Evolutionary conservation across 495 filamentous ascomycete genomes (phyloP).

Genomic region (Umbilicaria muhlenbergii): DNA sequence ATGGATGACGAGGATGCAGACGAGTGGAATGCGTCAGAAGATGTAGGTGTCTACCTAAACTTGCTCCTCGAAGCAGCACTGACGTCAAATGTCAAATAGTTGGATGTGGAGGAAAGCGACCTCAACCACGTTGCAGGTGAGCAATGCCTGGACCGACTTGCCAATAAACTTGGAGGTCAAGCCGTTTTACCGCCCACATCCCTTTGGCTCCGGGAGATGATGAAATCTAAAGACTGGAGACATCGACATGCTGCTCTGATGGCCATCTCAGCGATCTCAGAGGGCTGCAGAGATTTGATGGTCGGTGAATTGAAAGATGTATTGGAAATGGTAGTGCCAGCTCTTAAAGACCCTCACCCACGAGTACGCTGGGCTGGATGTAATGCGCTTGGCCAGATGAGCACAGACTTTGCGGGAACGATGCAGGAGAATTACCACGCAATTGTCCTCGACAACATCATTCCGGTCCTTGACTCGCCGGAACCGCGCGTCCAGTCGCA

Average conservation of each 20-base stretch:
- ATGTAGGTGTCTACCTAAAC: conserved; percentile 38
- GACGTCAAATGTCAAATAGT: conserved; percentile 24
- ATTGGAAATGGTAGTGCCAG: conserved; percentile 80
- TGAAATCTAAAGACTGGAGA: conserved; percentile 86
- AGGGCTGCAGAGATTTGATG: conserved; percentile 95
- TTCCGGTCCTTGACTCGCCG: conserved; percentile 76
- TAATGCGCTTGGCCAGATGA: conserved; percentile 99
- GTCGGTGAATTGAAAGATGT: conserved; percentile 86
- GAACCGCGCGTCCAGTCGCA: conserved; percentile 95
- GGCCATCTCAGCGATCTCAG: conserved; percentile 98
- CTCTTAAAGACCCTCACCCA: conserved; percentile 80
- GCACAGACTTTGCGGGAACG: conserved; percentile 94
- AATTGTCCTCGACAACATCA: conserved; percentile 72
- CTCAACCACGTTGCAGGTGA: conserved; percentile 96
- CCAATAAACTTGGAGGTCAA: conserved; percentile 88
- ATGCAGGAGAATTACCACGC: conserved; percentile 96
- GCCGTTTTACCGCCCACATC: conserved; percentile 87
- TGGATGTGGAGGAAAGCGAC: conserved; percentile 92
- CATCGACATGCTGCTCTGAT: conserved; percentile 96
- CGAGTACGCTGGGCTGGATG: conserved; percentile 96
- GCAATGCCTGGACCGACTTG: conserved; percentile 95
- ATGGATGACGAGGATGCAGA: conserved; percentile 85
- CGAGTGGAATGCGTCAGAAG: conserved; percentile 88
- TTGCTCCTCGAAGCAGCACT: not conserved
- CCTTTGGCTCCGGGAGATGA: conserved; percentile 93